A percentile compares a stretch with the other conserved stretches of the same genome.
These are phyloP conservation scores for Cercospora sesami DNA, from an alignment of 2,329 filamentous ascomycete genomes.

Conservation along the genomic window DNA sequence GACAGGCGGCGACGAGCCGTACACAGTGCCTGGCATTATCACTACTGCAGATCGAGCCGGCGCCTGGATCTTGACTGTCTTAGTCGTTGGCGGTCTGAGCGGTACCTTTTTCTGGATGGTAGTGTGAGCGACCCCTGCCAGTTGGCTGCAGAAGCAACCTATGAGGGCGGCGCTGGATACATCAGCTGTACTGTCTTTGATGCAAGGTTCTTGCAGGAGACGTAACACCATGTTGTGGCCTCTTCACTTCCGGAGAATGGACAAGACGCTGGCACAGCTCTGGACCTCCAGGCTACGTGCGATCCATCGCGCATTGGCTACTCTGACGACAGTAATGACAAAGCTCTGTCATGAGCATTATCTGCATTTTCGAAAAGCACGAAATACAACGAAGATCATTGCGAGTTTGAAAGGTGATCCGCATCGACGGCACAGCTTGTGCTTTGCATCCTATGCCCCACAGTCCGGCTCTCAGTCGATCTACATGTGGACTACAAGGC, in stretches of 20 bases:
- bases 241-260: neutral
- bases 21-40: conserved; percentile 29
- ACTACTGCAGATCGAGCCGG: conserved; percentile 28
- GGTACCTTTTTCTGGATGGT: conserved; percentile 30
- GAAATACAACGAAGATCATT: neutral
- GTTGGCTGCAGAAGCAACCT: neutral
- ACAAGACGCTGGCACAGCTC: neutral
- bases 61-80: conserved; percentile 25
- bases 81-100: conserved; percentile 24
- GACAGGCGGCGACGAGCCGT: conserved; percentile 24
- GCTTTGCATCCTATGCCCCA: neutral
- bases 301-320: neutral
- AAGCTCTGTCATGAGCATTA: neutral
- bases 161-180: neutral
- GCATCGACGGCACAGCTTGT: neutral
- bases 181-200: neutral
- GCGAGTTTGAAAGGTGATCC: neutral
- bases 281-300: neutral
- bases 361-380: neutral
- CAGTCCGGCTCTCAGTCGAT: neutral
- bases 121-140: neutral
- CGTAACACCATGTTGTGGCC: neutral
- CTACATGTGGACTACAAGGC: too few relatives aligned
- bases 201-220: neutral
- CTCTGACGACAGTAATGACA: neutral